Percentiles rank a stretch among this genome's conserved stretches.
These are phyloP conservation scores for Fusarium transvaalense DNA, from an alignment of 2,329 filamentous ascomycete species.

Conservation along the genomic window DNA sequence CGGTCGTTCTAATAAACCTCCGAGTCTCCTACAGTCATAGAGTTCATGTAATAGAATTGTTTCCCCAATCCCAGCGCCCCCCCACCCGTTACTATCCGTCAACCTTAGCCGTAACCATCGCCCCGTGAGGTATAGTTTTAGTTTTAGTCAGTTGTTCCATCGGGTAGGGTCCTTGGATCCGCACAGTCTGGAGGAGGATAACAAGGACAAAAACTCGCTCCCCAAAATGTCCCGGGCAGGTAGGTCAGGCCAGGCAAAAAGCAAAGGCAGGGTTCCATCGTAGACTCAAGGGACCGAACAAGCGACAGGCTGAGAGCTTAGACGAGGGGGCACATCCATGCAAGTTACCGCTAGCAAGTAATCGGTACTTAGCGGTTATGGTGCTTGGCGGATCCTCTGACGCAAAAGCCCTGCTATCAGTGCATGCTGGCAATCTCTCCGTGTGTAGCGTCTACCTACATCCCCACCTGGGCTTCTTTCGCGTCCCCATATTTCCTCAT, in stretches of 20 bases:
- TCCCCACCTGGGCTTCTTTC: constrained; percentile 20
- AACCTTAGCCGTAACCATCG: constrained; percentile 11
- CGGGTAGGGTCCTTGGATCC: neutral
- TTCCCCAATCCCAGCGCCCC: constrained; percentile 25
- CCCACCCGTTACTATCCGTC: constrained; percentile 18
- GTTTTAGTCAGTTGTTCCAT: neutral
- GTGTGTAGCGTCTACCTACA: constrained; percentile 31
- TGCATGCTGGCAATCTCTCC: constrained; percentile 18
- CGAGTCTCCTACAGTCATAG: constrained; percentile 19
- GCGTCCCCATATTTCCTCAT: constrained; percentile 33
- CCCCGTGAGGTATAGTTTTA: constrained; percentile 3
- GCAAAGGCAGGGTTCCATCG: constrained; percentile 23
- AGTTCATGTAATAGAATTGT: constrained; percentile 33
- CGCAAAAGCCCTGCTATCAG: constrained; percentile 22
- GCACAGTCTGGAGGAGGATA: constrained; percentile 17
- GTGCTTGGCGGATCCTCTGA: constrained; percentile 7
- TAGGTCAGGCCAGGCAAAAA: neutral
- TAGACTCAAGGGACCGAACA: constrained; percentile 34
- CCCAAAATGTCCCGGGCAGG: constrained; percentile 7
- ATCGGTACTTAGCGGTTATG: constrained; percentile 24
- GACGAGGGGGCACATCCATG: constrained; percentile 10
- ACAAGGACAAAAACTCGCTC: constrained; percentile 17
- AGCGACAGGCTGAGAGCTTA: constrained; percentile 30
- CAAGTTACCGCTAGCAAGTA: constrained; percentile 8
- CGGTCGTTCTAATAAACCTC: constrained; percentile 4